Evolutionary conservation across 129 eudicot species (phyloP).

Genomic region (Centaurea solstitialis): DNA sequence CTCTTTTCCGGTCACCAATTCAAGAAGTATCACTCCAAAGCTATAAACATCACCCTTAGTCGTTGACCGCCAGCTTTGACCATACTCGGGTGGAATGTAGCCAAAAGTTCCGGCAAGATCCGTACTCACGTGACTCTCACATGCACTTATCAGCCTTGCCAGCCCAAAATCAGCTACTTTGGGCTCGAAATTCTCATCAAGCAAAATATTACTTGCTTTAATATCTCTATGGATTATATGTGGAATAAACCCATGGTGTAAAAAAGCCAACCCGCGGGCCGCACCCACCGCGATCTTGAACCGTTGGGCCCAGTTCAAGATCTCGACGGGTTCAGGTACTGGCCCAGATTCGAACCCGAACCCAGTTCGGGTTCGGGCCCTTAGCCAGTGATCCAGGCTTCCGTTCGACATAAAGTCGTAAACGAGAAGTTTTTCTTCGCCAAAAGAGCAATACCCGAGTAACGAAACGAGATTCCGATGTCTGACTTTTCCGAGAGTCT

Average conservation of each 20-base stretch:
- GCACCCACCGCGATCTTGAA: conserved; percentile 74
- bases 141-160: conserved; percentile 81
- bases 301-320: conserved; percentile 61
- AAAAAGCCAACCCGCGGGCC: conserved; percentile 77
- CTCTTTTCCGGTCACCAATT: conserved; percentile 76
- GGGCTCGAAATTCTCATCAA: conserved; percentile 69
- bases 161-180: conserved; percentile 88
- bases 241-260: conserved; percentile 76
- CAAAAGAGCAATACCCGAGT: conserved; percentile 81
- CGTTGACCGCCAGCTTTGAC: conserved; percentile 85
- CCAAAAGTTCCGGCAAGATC: conserved; percentile 92
- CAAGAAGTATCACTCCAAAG: conserved; percentile 84
- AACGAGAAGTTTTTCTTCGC: conserved; percentile 74
- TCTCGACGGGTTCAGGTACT: conserved; percentile 24
- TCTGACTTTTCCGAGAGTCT: conserved; percentile 75
- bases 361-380: conserved; percentile 28
- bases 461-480: conserved; percentile 72
- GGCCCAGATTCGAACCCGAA: not conserved
- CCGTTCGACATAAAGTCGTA: conserved; percentile 83
- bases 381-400: conserved; percentile 79
- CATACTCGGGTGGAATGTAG: conserved; percentile 88
- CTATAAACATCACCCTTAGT: conserved; percentile 78
- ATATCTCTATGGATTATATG: conserved; percentile 84
- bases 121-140: conserved; percentile 84
- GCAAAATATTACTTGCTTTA: conserved; percentile 76